These are phyloP conservation scores for Ophiostoma tasmaniense DNA, from an alignment of 2,329 filamentous ascomycete genomes.

Conservation along the genomic window DNA sequence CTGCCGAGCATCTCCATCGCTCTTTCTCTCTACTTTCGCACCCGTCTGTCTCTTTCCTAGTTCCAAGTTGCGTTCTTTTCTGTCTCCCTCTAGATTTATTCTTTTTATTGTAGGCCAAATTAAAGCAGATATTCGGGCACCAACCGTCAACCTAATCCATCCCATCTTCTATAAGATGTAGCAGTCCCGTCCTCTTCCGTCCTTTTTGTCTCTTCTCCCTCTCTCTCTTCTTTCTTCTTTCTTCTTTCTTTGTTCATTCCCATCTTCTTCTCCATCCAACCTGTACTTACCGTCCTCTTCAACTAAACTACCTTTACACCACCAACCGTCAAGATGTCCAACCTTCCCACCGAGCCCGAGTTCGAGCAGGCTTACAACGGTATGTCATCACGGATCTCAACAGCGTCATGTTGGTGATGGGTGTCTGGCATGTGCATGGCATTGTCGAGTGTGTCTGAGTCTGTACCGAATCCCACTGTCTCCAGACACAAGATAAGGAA, in stretches of 20 bases:
- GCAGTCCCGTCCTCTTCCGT: not conserved
- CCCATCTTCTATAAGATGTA: slow-evolving; percentile 1
- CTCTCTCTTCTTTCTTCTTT: not conserved
- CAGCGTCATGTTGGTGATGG: not conserved
- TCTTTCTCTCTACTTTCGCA: not conserved
- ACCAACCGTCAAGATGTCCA: slow-evolving; percentile 54
- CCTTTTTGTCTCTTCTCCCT: not conserved
- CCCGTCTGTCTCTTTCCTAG: no score
- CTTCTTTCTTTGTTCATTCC: not conserved
- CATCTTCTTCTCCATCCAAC: not conserved
- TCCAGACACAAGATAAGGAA: not conserved
- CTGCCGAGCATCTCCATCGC: not conserved
- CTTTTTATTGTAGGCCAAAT: not conserved
- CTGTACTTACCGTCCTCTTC: not conserved
- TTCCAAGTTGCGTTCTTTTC: slow-evolving; percentile 9
- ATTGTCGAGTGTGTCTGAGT: not conserved
- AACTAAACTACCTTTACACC: not conserved
- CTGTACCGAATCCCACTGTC: not conserved
- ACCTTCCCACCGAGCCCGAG: slow-evolving; percentile 83
- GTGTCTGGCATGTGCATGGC: not conserved
- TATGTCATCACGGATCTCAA: slow-evolving; percentile 39
- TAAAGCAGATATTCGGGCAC: not conserved
- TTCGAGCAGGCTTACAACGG: slow-evolving; percentile 98
- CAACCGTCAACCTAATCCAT: not conserved
- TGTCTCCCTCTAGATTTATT: not conserved